A percentile compares a stretch with the other conserved stretches of the same genome.
phyloP scores from a whole-genome alignment of 1,139 yeast species.

The Pichia sp. region DNA sequence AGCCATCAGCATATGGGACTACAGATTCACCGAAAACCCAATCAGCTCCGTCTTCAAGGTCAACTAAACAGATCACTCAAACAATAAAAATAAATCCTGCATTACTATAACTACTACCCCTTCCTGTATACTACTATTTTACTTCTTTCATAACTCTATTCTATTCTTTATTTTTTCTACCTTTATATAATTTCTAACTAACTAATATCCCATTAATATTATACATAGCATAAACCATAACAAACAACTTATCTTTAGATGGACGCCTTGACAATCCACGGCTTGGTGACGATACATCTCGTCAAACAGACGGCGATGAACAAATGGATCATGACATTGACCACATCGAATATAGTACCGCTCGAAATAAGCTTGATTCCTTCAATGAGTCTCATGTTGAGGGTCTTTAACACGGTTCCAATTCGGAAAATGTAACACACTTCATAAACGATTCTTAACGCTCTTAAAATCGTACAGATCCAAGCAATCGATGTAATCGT shows the following conservation, averaged over 20 bases:
- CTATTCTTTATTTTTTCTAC: background rate
- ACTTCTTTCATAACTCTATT: constrained; percentile 2
- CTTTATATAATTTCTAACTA: too few species aligned
- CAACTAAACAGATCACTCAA: background rate
- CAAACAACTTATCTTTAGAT: constrained; percentile 1
- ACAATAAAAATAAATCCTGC: too few species aligned
- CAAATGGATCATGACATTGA: constrained; percentile 17
- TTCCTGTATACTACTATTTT: background rate
- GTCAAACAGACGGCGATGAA: constrained; percentile 18
- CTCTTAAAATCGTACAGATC: constrained; percentile 4
- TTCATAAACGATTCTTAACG: constrained; percentile 5
- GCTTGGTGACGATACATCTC: constrained; percentile 19
- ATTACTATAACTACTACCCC: too few species aligned
- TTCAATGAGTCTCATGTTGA: constrained; percentile 6
- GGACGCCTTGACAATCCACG: constrained; percentile 22
- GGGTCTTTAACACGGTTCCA: background rate
- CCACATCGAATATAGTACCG: constrained; percentile 21
- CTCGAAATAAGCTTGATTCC: constrained; percentile 17
- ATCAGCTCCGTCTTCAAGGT: constrained; percentile 49
- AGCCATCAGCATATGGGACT: constrained; percentile 57
- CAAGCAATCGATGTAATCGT: background rate
- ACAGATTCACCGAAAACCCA: constrained; percentile 64
- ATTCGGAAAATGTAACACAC: constrained; percentile 3
- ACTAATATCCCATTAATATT: too few species aligned
- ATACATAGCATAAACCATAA: too few species aligned